A percentile compares a stretch with the other conserved stretches of the same genome.
These are phyloP conservation scores for Neurospora cerealis DNA, from an alignment of 495 filamentous ascomycete species.

Conservation along the genomic window DNA sequence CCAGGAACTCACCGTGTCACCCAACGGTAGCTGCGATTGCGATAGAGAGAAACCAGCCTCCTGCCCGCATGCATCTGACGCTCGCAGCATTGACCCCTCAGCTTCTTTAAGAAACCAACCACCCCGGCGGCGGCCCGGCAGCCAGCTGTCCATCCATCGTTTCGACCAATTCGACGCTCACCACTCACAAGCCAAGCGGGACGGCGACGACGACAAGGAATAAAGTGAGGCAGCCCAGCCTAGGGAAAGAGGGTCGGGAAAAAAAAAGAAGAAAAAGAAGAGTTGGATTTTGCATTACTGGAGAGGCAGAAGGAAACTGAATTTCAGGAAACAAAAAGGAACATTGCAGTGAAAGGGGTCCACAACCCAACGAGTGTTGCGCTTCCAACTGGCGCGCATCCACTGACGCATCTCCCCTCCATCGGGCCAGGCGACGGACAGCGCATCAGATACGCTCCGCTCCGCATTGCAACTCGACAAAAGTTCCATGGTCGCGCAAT, in stretches of 20 bases:
- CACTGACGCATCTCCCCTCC: neutral
- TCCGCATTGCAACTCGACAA: constrained; percentile 1
- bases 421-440: neutral
- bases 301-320: neutral
- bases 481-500: neutral
- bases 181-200: neutral
- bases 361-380: neutral
- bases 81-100: neutral
- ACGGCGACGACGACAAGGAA: neutral
- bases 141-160: neutral
- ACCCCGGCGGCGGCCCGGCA: neutral
- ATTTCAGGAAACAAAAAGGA: neutral
- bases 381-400: neutral
- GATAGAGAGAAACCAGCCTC: neutral
- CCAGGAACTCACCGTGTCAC: neutral
- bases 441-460: constrained; percentile 1
- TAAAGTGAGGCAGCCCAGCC: neutral
- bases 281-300: neutral
- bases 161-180: neutral
- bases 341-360: neutral
- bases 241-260: neutral
- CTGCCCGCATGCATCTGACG: neutral
- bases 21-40: neutral
- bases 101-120: neutral
- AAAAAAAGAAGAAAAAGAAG: neutral